phyloP scores from a whole-genome alignment of 2,329 filamentous ascomycete genomes.

The Paradendryphiella salina region DNA sequence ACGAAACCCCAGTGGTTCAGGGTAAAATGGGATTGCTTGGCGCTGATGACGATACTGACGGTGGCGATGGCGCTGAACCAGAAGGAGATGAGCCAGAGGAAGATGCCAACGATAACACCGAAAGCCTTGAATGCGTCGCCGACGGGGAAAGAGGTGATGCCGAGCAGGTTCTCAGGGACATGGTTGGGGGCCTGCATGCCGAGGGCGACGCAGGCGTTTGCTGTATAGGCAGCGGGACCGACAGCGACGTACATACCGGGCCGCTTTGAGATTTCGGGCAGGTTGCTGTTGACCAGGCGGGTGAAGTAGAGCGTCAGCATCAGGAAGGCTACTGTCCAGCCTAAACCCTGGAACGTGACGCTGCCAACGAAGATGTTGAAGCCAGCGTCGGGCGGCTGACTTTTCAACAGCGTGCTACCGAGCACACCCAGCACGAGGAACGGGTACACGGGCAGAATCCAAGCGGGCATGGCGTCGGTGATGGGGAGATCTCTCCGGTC shows the following conservation, averaged over 20 bases:
- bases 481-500: constrained; percentile 65
- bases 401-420: constrained; percentile 41
- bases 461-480: constrained; percentile 48
- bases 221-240: constrained; percentile 42
- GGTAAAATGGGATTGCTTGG: constrained; percentile 46
- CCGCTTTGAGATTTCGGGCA: constrained; percentile 49
- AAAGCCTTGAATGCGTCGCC: constrained; percentile 49
- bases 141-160: constrained; percentile 35
- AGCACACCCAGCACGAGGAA: constrained; percentile 46
- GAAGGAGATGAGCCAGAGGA: constrained; percentile 54
- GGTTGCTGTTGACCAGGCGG: constrained; percentile 65
- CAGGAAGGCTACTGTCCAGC: constrained; percentile 66
- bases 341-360: constrained; percentile 69
- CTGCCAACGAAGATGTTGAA: constrained; percentile 56
- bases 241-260: constrained; percentile 58
- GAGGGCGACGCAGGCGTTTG: constrained; percentile 44
- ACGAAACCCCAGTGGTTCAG: constrained; percentile 61
- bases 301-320: constrained; percentile 73
- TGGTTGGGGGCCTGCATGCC: constrained; percentile 48
- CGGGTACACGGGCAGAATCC: constrained; percentile 42
- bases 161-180: constrained; percentile 41
- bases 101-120: constrained; percentile 50
- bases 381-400: constrained; percentile 36
- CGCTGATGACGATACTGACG: constrained; percentile 43
- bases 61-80: constrained; percentile 55